A percentile compares a stretch with the other conserved stretches of the same genome.
phyloP scores from a whole-genome alignment of 2,329 filamentous ascomycete genomes.

The Apiospora malaysiana region DNA sequence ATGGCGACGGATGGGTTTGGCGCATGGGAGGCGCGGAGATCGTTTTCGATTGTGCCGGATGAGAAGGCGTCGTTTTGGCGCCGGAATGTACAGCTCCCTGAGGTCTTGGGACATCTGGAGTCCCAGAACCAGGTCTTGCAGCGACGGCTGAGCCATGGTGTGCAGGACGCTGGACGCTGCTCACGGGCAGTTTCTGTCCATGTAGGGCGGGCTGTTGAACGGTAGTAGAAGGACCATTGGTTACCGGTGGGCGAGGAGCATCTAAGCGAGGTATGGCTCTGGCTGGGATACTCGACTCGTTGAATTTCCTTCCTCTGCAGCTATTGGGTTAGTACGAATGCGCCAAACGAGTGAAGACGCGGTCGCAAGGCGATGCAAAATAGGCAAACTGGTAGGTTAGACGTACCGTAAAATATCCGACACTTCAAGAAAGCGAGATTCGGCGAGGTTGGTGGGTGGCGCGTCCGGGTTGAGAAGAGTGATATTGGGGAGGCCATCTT shows the following conservation, averaged over 20 bases:
- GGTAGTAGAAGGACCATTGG: slow-evolving; percentile 15
- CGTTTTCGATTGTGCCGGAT: slow-evolving; percentile 4
- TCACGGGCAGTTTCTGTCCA: slow-evolving; percentile 36
- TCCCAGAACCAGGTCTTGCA: slow-evolving; percentile 1
- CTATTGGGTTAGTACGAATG: slow-evolving; percentile 32
- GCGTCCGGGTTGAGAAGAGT: slow-evolving; percentile 63
- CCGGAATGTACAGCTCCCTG: neutral
- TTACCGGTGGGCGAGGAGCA: slow-evolving; percentile 34
- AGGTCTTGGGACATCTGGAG: neutral
- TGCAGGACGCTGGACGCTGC: slow-evolving; percentile 25
- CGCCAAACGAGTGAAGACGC: slow-evolving; percentile 24
- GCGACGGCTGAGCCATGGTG: slow-evolving; percentile 12
- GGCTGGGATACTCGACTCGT: slow-evolving; percentile 59
- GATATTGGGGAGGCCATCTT: slow-evolving; percentile 64
- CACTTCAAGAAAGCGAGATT: slow-evolving; percentile 62
- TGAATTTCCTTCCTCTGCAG: slow-evolving; percentile 53
- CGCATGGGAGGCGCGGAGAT: neutral
- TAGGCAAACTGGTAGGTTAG: slow-evolving; percentile 27
- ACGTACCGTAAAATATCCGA: slow-evolving; percentile 67
- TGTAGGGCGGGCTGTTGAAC: slow-evolving; percentile 29
- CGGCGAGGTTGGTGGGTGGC: slow-evolving; percentile 56
- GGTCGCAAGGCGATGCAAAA: slow-evolving; percentile 28
- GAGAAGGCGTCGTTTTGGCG: neutral
- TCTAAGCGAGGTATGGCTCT: slow-evolving; percentile 53
- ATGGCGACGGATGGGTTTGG: slow-evolving; percentile 1